Percentiles rank a stretch among this genome's conserved stretches.
Conservation (phyloP, 148 eudicot species). For the Linanthus parryae region DNA sequence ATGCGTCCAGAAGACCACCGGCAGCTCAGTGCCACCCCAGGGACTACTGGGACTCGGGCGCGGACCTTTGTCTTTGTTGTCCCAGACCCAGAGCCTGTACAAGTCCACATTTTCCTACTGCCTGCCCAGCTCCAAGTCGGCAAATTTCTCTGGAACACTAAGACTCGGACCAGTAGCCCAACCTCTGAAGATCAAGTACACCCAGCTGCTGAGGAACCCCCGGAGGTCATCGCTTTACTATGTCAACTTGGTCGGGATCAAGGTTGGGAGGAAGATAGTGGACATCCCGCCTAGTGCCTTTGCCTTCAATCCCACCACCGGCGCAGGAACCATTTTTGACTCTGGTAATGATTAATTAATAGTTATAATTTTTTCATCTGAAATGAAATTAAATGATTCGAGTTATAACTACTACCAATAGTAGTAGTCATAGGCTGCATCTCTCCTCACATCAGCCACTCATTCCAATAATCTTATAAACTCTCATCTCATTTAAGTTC, state of each 20-base stretch:
- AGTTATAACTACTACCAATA: too few relatives aligned
- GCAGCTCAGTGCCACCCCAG: slow-evolving; percentile 59
- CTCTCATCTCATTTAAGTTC: too few relatives aligned
- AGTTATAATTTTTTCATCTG: too few relatives aligned
- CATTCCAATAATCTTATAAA: too few relatives aligned
- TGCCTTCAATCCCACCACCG: slow-evolving; percentile 69
- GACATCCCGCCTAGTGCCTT: slow-evolving; percentile 57
- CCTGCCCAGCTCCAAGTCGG: slow-evolving; percentile 57
- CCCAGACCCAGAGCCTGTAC: slow-evolving; percentile 59
- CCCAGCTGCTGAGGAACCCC: slow-evolving; percentile 66
- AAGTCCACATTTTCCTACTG: slow-evolving; percentile 80
- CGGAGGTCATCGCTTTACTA: slow-evolving; percentile 75
- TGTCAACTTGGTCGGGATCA: slow-evolving; percentile 65
- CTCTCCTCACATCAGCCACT: too few relatives aligned
- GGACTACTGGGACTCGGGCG: slow-evolving; percentile 81
- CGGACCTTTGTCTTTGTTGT: slow-evolving; percentile 61
- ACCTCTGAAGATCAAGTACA: slow-evolving; percentile 52
- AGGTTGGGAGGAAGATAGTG: slow-evolving; percentile 53
- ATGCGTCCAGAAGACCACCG: slow-evolving; percentile 53
- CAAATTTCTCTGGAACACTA: slow-evolving; percentile 57
- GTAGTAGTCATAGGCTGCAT: too few relatives aligned
- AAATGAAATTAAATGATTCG: too few relatives aligned
- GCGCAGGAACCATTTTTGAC: slow-evolving; percentile 82
- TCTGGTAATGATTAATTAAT: too few relatives aligned
- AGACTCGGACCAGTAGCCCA: slow-evolving; percentile 67